Evolutionary conservation across 208 protist species (phyloP).

Genomic region (Trypanosoma melophagium): DNA sequence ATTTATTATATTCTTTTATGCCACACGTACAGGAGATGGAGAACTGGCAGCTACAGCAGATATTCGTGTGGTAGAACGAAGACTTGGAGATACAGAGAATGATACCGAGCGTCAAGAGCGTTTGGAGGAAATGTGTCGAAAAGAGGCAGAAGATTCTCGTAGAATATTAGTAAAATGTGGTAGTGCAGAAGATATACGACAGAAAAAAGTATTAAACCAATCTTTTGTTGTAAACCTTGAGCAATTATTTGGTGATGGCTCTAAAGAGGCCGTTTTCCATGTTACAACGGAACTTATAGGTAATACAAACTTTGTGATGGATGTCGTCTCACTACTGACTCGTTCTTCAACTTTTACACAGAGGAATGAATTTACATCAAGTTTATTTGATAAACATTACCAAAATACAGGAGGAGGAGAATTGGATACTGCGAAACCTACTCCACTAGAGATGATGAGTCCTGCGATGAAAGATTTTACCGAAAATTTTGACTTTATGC

Average conservation of each 20-base stretch:
- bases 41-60: background rate
- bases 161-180: slow-evolving; percentile 14
- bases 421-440: background rate
- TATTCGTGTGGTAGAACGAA: slow-evolving; percentile 2
- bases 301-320: slow-evolving; percentile 30
- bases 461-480: slow-evolving; percentile 26
- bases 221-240: slow-evolving; percentile 14
- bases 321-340: slow-evolving; percentile 38
- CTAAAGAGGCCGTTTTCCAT: slow-evolving; percentile 34
- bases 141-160: slow-evolving; percentile 8
- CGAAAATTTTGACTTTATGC: slow-evolving; percentile 19
- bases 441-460: slow-evolving; percentile 5
- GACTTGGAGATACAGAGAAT: background rate
- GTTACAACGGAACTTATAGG: slow-evolving; percentile 32
- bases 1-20: slow-evolving; percentile 11
- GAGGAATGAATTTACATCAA: slow-evolving; percentile 46
- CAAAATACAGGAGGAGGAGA: background rate
- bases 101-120: background rate
- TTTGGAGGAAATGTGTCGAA: slow-evolving; percentile 1
- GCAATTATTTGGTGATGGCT: slow-evolving; percentile 39
- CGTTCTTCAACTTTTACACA: slow-evolving; percentile 37
- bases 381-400: slow-evolving; percentile 37
- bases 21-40: background rate
- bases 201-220: background rate
- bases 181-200: background rate